Percentiles rank a stretch among this genome's conserved stretches.
Evolutionary conservation across 139 green algal species (phyloP).

Genomic region (Picochlorum sp.): DNA sequence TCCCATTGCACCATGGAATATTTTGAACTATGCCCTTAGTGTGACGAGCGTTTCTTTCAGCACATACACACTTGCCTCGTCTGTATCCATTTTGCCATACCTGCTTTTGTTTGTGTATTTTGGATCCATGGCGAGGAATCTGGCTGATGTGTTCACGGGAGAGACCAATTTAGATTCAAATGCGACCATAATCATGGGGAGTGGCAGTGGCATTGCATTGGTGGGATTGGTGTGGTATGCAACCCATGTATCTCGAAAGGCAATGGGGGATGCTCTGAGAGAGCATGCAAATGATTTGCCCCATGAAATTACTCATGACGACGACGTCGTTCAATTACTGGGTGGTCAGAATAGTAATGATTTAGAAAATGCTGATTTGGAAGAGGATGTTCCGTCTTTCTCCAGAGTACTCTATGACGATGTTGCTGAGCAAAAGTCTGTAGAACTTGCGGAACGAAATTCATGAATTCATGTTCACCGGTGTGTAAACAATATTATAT

Average conservation of each 20-base stretch:
- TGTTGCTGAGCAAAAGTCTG: no score
- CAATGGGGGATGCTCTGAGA: constrained; percentile 17
- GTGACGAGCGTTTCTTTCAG: constrained; percentile 39
- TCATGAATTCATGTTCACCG: no score
- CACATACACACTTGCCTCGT: constrained; percentile 32
- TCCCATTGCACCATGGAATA: constrained; percentile 50
- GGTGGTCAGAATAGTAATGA: background rate
- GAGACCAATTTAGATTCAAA: constrained; percentile 11
- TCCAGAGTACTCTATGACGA: background rate
- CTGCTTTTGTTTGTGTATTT: constrained; percentile 62
- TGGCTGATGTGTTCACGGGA: constrained; percentile 44
- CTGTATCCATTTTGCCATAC: constrained; percentile 30
- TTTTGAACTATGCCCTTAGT: constrained; percentile 51
- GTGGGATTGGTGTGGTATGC: constrained; percentile 39
- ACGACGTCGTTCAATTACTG: constrained; percentile 22
- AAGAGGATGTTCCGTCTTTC: background rate
- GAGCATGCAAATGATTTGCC: constrained; percentile 14
- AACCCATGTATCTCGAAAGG: constrained; percentile 31
- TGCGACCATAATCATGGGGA: constrained; percentile 16
- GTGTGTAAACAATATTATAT: no score
- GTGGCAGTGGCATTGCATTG: constrained; percentile 22
- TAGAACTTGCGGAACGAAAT: no score
- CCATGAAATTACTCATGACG: constrained; percentile 17
- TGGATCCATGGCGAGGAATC: constrained; percentile 45
- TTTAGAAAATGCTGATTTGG: constrained; percentile 4